A percentile compares a stretch with the other conserved stretches of the same genome.
These are phyloP conservation scores for Aaosphaeria arxii DNA, from an alignment of 2,329 filamentous ascomycete species.

Conservation along the genomic window DNA sequence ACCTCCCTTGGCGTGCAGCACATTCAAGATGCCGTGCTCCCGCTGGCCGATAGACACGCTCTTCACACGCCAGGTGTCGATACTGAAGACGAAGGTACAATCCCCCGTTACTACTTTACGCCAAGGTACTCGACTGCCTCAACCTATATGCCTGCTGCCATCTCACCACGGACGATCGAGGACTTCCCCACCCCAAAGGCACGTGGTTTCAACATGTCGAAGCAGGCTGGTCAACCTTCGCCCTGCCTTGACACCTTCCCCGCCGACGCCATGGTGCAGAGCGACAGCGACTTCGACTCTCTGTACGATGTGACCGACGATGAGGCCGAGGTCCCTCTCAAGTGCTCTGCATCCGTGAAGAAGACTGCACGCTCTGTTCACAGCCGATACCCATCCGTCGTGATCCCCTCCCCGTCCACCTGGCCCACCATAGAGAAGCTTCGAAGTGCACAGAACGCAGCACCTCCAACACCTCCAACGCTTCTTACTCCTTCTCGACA, in stretches of 20 bases:
- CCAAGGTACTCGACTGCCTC: constrained; percentile 33
- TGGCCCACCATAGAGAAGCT: constrained; percentile 58
- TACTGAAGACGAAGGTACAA: constrained; percentile 48
- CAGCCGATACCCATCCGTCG: constrained; percentile 55
- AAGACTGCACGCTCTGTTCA: constrained; percentile 36
- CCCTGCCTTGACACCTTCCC: constrained; percentile 48
- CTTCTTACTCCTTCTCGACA: constrained; percentile 74
- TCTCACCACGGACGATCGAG: constrained; percentile 48
- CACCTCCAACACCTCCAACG: constrained; percentile 40
- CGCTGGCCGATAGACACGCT: constrained; percentile 56
- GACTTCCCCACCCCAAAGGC: constrained; percentile 72
- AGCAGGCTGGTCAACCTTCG: constrained; percentile 52
- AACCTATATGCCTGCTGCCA: constrained; percentile 26
- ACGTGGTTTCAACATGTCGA: constrained; percentile 54
- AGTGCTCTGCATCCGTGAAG: constrained; percentile 53
- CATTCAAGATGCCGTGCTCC: constrained; percentile 35
- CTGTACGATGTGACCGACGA: constrained; percentile 82
- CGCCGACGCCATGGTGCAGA: constrained; percentile 61
- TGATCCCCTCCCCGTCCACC: constrained; percentile 57
- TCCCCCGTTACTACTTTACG: constrained; percentile 37
- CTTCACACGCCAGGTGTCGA: constrained; percentile 57
- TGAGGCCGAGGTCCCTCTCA: constrained; percentile 57
- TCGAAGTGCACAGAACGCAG: constrained; percentile 56
- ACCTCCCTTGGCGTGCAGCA: constrained; percentile 22
- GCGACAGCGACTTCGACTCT: constrained; percentile 76